Evolutionary conservation across 2,329 filamentous ascomycete species (phyloP).

Genomic region (Akanthomyces lecanii): DNA sequence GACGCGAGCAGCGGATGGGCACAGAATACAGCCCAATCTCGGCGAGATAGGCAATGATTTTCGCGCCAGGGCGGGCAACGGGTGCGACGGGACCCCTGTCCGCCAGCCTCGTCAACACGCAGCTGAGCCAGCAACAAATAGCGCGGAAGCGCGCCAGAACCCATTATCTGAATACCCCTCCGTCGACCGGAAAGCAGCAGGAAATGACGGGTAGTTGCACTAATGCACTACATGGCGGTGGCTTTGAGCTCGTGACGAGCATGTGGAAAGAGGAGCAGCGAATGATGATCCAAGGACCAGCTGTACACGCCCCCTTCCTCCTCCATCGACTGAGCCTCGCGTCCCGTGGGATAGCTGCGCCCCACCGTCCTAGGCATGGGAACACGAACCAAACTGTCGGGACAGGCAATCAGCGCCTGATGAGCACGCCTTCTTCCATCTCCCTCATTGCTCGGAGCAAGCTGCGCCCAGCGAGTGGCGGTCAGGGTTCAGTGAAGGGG

Average conservation of each 20-base stretch:
- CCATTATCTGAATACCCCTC: neutral
- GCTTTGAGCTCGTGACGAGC: neutral
- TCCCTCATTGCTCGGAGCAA: neutral
- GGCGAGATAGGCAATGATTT: neutral
- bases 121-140: conserved; percentile 3
- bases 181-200: no score
- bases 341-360: neutral
- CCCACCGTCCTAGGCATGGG: neutral
- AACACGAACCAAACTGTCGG: conserved; percentile 12
- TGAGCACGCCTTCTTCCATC: neutral
- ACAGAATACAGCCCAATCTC: neutral
- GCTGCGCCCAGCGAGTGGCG: neutral
- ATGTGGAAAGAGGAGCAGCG: neutral
- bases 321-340: neutral
- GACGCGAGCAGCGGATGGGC: neutral
- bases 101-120: neutral
- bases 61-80: no score
- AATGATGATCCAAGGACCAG: neutral
- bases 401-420: neutral
- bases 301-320: neutral
- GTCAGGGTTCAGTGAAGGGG: neutral
- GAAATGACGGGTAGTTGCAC: neutral
- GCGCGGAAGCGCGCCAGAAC: neutral
- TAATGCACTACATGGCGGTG: neutral
- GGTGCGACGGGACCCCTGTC: neutral